Evolutionary conservation across 2,329 filamentous ascomycete species (phyloP).

Genomic region (Exophiala xenobiotica): DNA sequence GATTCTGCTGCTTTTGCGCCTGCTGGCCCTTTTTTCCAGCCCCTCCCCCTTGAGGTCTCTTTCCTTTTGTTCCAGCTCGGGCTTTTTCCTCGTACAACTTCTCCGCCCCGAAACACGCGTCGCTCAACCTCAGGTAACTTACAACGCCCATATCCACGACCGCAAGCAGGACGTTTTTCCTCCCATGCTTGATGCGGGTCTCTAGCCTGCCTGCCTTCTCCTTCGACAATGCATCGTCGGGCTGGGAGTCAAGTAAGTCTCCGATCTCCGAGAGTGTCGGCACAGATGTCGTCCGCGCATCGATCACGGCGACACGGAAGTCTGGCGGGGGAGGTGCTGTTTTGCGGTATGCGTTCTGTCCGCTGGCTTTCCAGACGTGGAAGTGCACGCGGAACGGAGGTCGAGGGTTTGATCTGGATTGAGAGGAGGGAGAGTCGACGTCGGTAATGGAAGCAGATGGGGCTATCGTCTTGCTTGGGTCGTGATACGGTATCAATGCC

Average conservation of each 20-base stretch:
- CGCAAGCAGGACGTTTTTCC: conserved; percentile 79
- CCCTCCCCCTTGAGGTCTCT: conserved; percentile 25
- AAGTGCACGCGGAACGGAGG: conserved; percentile 71
- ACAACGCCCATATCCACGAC: conserved; percentile 87
- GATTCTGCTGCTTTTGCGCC: not conserved
- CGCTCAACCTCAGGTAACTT: conserved; percentile 79
- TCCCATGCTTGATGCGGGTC: conserved; percentile 77
- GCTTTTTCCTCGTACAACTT: conserved; percentile 53
- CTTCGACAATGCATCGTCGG: conserved; percentile 61
- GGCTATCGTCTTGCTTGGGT: too few relatives aligned
- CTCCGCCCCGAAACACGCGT: conserved; percentile 77
- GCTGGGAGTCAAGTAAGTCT: conserved; percentile 70
- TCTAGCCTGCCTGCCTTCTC: conserved; percentile 58
- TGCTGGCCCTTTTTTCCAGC: not conserved
- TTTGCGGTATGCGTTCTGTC: conserved; percentile 67
- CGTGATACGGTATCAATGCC: conserved; percentile 69
- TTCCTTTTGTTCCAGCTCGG: conserved; percentile 34
- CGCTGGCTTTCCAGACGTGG: conserved; percentile 75
- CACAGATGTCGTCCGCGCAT: conserved; percentile 68
- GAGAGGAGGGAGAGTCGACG: conserved; percentile 32
- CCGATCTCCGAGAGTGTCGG: conserved; percentile 72
- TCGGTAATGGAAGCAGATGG: too few relatives aligned
- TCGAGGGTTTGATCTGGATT: conserved; percentile 13
- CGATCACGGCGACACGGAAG: conserved; percentile 79
- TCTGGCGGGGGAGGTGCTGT: conserved; percentile 74